A percentile compares a stretch with the other conserved stretches of the same genome.
Conservation (phyloP, 306 rosid genomes). For the Begonia peltatifolia region DNA sequence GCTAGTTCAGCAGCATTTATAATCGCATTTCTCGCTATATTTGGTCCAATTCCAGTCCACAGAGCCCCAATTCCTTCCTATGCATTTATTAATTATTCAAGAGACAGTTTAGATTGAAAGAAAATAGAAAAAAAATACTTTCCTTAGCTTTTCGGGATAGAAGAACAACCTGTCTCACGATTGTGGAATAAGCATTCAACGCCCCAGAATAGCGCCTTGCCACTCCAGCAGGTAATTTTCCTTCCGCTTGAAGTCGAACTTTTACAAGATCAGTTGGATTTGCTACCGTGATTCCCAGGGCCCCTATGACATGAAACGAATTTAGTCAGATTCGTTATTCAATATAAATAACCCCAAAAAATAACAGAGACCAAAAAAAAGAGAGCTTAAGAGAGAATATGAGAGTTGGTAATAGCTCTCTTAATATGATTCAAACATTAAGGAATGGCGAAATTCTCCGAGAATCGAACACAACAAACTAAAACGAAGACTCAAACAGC, state of each 20-base stretch:
- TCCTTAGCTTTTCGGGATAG: constrained; percentile 5
- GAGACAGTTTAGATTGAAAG: neutral
- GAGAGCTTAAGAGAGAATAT: too few species aligned
- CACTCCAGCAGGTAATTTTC: constrained; percentile 75
- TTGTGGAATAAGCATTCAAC: constrained; percentile 86
- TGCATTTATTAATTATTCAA: constrained; percentile 1
- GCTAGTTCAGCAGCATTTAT: constrained; percentile 98
- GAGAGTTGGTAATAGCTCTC: too few species aligned
- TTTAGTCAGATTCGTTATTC: too few species aligned
- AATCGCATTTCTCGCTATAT: constrained; percentile 83
- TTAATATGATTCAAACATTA: too few species aligned
- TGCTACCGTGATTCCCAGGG: constrained; percentile 64
- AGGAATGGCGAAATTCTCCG: neutral
- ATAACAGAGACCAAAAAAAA: too few species aligned
- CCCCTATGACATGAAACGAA: constrained; percentile 34
- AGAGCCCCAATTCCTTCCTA: constrained; percentile 90
- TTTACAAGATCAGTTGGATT: constrained; percentile 97
- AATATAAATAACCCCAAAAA: too few species aligned
- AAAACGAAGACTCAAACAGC: neutral
- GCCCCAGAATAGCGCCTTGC: constrained; percentile 92
- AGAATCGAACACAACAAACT: too few species aligned
- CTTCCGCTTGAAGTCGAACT: constrained; percentile 95
- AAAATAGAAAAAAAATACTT: constrained; percentile 4
- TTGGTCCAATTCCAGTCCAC: constrained; percentile 97
- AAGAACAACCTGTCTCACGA: constrained; percentile 55